Base-by-base conservation (phyloP, 805 yeast genomes). In the Wilhelminamyces savonicus region DNA sequence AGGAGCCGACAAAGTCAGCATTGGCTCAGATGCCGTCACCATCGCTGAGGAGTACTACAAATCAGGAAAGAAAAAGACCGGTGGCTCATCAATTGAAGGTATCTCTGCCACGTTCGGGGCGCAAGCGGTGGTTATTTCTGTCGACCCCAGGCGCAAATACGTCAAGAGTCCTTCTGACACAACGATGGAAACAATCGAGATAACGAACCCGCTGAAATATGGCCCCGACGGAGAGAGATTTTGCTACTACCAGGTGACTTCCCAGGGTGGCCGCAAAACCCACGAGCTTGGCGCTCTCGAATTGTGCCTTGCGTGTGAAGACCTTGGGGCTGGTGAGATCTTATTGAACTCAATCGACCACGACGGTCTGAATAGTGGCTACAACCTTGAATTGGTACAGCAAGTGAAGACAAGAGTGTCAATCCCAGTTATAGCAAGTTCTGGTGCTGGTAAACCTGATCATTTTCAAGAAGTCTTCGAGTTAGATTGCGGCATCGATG, bases 1-100 rank as follows among this genome's bases (percentile, higher is more conserved):
- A 0, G 99, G 99, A 38, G 99, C 99, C 11, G 99, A 92, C 58
- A 92, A 92, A 53, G 94, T 92, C 5, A 84, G 95, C 26, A 92
- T 92, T 50, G 99, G 99, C n/a, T 75, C 94, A 7, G 99, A 92
- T 60, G 95, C 99, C 0, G 98, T 92, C 2, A 55, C 60, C 28
- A 94, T 95, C 19, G 97, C 97, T 4, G 95, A 87, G 52, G 64
- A 74, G 22, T 92, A 65, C 56, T 83, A 82, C 55, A 71, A 66
- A 1, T 64, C 65, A 27, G 81, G 79, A 24, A 56, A 62, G 16
- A 55, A 50, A 20, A 76, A 80, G 26, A 69, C 73, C 26, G 98
- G 98, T 0, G 68, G 62, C 2, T 70, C 94, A 0, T 95, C 98
- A 15, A 90, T 92, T 42, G 99, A 92, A 59, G 81, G 94, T 0